Conservation (phyloP, 1,139 yeast species). For the Pichia sp. region DNA sequence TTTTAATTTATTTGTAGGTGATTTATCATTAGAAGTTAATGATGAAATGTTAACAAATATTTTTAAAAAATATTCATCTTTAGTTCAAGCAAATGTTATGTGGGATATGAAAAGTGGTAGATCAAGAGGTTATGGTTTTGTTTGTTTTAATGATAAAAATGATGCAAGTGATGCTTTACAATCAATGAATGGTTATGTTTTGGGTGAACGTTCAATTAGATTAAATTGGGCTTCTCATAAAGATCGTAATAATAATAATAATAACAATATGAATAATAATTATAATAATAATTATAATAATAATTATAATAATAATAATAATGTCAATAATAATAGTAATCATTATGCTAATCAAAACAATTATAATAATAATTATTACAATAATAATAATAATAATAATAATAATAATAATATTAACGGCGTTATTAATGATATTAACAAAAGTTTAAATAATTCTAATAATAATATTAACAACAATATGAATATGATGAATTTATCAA, state of each 20-base stretch:
- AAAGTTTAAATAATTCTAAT: slow-evolving; percentile 3
- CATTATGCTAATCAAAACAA: slow-evolving; percentile 13
- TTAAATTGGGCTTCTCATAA: slow-evolving; percentile 89
- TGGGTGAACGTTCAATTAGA: slow-evolving; percentile 72
- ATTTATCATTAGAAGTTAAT: slow-evolving; percentile 73
- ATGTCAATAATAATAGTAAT: slow-evolving; percentile 5
- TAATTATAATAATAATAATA: slow-evolving; percentile 10
- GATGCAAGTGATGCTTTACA: slow-evolving; percentile 75
- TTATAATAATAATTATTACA: slow-evolving; percentile 11
- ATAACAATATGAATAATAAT: slow-evolving; percentile 12
- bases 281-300: slow-evolving; percentile 11
- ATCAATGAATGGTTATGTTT: slow-evolving; percentile 66
- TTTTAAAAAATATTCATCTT: slow-evolving; percentile 54
- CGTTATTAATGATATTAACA: slow-evolving; percentile 7
- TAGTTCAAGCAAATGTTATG: slow-evolving; percentile 88
- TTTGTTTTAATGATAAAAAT: slow-evolving; percentile 58
- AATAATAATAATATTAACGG: slow-evolving; percentile 7
- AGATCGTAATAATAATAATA: slow-evolving; percentile 28
- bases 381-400: not conserved
- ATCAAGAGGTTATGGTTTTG: slow-evolving; percentile 90
- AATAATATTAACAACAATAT: not conserved
- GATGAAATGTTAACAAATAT: slow-evolving; percentile 62
- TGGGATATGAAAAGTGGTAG: slow-evolving; percentile 96
- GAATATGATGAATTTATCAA: slow-evolving; percentile 10
- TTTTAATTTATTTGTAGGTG: slow-evolving; percentile 81